Conservation (phyloP, 768 basidiomycete species). For the Rhodotorula diobovata region DNA sequence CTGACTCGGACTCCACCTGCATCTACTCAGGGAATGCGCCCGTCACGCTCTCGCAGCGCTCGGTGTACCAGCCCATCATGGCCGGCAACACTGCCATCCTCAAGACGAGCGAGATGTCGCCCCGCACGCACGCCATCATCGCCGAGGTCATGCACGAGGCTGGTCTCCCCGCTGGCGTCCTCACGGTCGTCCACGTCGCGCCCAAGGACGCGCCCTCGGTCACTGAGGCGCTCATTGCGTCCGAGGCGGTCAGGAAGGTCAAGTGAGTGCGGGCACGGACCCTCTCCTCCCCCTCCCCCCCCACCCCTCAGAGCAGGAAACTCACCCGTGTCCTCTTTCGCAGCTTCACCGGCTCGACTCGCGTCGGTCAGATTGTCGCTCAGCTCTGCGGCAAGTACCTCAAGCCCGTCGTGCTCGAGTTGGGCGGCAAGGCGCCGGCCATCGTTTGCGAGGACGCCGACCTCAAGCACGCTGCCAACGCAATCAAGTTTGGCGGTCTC, state of each 20-base stretch:
- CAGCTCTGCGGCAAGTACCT: slow-evolving; percentile 47
- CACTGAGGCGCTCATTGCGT: slow-evolving; percentile 43
- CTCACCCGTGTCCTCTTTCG: no score
- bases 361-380: slow-evolving; percentile 46
- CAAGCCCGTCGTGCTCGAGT: slow-evolving; percentile 47
- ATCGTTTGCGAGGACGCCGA: slow-evolving; percentile 49
- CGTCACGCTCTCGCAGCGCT: slow-evolving; percentile 42
- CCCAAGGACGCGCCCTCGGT: slow-evolving; percentile 41
- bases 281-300: background rate
- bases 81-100: slow-evolving; percentile 47
- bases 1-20: background rate
- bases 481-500: slow-evolving; percentile 33
- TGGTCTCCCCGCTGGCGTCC: slow-evolving; percentile 48
- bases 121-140: slow-evolving; percentile 45
- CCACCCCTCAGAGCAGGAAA: background rate
- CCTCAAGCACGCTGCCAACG: slow-evolving; percentile 41
- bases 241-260: slow-evolving; percentile 40
- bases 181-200: slow-evolving; percentile 47
- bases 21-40: slow-evolving; percentile 10
- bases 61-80: slow-evolving; percentile 47
- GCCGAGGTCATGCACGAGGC: slow-evolving; percentile 49
- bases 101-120: slow-evolving; percentile 46
- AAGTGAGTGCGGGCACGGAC: slow-evolving; percentile 19
- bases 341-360: slow-evolving; percentile 48
- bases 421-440: slow-evolving; percentile 48